Evolutionary conservation across 352 stramenopile genomes (phyloP).

Genomic region (Globisporangium cederbergense): DNA sequence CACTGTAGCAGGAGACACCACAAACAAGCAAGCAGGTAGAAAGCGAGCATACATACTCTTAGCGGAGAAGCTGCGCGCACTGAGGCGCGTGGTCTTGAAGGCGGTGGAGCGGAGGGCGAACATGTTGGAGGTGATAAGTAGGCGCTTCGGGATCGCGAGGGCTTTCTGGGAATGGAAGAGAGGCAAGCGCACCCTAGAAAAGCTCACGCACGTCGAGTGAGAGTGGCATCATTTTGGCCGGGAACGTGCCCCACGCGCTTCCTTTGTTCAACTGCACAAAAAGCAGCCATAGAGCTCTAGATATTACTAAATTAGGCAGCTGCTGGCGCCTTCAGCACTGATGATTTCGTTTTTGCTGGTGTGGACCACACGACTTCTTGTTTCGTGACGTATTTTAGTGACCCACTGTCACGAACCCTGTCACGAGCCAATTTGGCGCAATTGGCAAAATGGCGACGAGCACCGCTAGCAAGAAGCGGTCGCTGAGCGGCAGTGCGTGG

Average conservation of each 20-base stretch:
- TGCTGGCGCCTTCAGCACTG: background rate
- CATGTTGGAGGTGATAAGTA: constrained; percentile 25
- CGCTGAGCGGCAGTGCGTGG: background rate
- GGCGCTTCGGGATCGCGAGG: background rate
- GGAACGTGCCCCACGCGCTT: constrained; percentile 4
- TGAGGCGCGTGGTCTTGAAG: constrained; percentile 17
- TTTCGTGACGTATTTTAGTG: too few relatives aligned
- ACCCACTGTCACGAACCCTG: too few relatives aligned
- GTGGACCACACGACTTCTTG: too few relatives aligned
- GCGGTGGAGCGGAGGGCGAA: constrained; percentile 41
- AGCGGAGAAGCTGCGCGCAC: constrained; percentile 42
- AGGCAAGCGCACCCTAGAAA: too few relatives aligned
- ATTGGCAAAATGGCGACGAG: constrained; percentile 1
- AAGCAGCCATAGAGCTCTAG: too few relatives aligned
- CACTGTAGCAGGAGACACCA: background rate
- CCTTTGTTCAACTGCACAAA: too few relatives aligned
- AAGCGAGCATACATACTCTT: constrained; percentile 30
- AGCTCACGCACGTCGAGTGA: background rate
- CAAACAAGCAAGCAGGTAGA: too few relatives aligned
- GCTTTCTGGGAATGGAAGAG: constrained; percentile 20
- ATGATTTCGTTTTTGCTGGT: background rate
- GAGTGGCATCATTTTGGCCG: background rate
- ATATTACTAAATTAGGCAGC: too few relatives aligned
- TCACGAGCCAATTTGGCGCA: too few relatives aligned
- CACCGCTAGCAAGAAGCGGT: background rate